Percentiles rank a stretch among this genome's conserved stretches.
phyloP scores from a whole-genome alignment of 139 green algal genomes.

The Ettlia oleoabundans region DNA sequence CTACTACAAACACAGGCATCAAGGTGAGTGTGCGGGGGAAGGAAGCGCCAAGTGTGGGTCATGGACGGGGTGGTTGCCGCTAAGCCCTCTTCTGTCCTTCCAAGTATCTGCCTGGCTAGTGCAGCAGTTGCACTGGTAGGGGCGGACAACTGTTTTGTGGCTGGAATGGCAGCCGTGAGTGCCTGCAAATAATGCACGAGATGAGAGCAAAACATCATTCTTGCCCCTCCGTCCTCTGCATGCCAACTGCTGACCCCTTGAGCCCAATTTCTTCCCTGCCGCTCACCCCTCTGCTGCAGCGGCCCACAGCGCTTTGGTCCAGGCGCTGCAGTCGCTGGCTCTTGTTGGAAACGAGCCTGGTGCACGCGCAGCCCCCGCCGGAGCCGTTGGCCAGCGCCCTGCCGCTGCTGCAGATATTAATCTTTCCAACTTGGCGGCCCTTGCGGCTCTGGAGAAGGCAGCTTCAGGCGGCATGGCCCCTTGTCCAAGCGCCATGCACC shows the following conservation, averaged over 20 bases:
- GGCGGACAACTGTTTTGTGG: no score
- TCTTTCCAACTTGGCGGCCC: slow-evolving; percentile 40
- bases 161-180: no score
- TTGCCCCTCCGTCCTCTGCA: not conserved
- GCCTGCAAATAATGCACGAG: no score
- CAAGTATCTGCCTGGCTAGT: no score
- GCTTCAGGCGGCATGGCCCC: not conserved
- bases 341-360: not conserved
- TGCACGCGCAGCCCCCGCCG: not conserved
- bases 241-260: not conserved
- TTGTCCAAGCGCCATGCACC: no score
- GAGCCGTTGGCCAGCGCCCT: no score
- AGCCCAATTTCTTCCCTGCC: not conserved
- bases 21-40: not conserved
- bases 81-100: no score
- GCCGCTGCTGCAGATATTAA: no score
- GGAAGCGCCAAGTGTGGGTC: no score
- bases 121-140: no score
- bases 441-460: slow-evolving; percentile 39
- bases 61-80: no score
- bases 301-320: slow-evolving; percentile 25
- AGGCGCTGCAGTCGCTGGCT: slow-evolving; percentile 37
- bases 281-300: slow-evolving; percentile 1
- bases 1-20: slow-evolving; percentile 51
- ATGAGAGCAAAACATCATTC: not conserved